Evolutionary conservation across 2,329 filamentous ascomycete genomes (phyloP), one percentile per base, ranked within the genome.

Genomic region (Fusarium sublunatum): DNA sequence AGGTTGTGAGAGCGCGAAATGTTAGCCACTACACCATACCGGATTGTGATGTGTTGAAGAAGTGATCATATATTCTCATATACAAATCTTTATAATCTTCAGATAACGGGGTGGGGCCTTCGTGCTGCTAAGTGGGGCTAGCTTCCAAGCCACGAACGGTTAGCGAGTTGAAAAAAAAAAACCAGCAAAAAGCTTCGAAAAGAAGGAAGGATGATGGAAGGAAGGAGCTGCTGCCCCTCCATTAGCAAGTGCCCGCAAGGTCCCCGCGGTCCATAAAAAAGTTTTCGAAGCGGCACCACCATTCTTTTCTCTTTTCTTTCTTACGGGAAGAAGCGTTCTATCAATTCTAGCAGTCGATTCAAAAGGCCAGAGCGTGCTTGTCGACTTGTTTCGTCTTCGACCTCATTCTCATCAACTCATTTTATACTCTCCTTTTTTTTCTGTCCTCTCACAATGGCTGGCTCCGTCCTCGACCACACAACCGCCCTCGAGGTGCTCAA

Each of bases 401-500:
- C 78, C 79, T 81, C 79, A 75, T 59, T 65, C 54, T 53, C 12
- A 7, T 65, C 35, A 44, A 67, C 35, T 67, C 51, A 63, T 65
- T 62, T 67, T 72, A 64, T 70, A 68, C 71, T 73, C 56, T 61
- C 65, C 68, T 72, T 65, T 68, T 72, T 59, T 32, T 35, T 47
- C 13, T 47, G 49, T 26, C 24, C 28, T 47, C 42, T 28, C 39
- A 12, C 74, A 69, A 95, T 95, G 92, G 86, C 91, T 78, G 79
- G 80, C 82, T 77, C 82, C 68, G 82, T 89, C 75, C 82, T 92
- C 71, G 91, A 96, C 83, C 84, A 84, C 82, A 82, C 83, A 75
- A 89, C 83, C 74, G 95, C 94, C 65, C 81, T 93, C 65, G 89
- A 96, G 74, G 81, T 93, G 68, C 86, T 98, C 77, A 86, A 91